A percentile compares a stretch with the other conserved stretches of the same genome.
phyloP scores from a whole-genome alignment of 495 filamentous ascomycete genomes.

The Astrothelium subdiscretum region DNA sequence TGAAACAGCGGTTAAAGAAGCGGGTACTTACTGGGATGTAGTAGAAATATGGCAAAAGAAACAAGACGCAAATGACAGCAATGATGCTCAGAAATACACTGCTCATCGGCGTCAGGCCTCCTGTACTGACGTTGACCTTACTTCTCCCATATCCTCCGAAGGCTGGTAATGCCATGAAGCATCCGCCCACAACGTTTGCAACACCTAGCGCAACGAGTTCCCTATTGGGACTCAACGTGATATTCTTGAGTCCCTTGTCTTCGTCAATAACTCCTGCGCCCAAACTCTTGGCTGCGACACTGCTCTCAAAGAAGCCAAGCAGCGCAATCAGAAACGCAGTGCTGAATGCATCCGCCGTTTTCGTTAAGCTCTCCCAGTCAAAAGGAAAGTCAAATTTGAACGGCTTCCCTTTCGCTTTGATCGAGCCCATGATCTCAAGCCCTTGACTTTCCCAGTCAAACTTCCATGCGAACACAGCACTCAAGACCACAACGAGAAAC shows the following conservation, averaged over 20 bases:
- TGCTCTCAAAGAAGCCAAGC: conserved; percentile 96
- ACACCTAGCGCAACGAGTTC: conserved; percentile 88
- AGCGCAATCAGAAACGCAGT: conserved; percentile 91
- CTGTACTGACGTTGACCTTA: conserved; percentile 87
- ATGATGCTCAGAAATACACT: conserved; percentile 73
- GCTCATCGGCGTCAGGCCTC: conserved; percentile 85
- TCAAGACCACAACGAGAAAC: conserved; percentile 79
- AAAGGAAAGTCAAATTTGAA: conserved; percentile 86
- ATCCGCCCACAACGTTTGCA: conserved; percentile 81
- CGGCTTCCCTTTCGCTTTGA: conserved; percentile 53
- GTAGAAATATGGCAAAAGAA: conserved; percentile 82
- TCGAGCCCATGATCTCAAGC: conserved; percentile 70
- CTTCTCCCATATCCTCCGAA: conserved; percentile 95
- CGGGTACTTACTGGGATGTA: conserved; percentile 70
- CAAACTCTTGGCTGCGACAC: conserved; percentile 89
- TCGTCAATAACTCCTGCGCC: conserved; percentile 33
- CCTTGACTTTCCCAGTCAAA: conserved; percentile 72
- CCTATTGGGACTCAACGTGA: conserved; percentile 78
- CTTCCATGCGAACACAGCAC: conserved; percentile 67
- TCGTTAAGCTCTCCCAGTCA: conserved; percentile 55
- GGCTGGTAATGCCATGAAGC: conserved; percentile 81
- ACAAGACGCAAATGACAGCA: conserved; percentile 66
- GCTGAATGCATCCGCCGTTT: conserved; percentile 76
- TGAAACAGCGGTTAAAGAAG: not conserved
- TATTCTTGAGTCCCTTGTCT: conserved; percentile 57